Percentiles rank a stretch among this genome's conserved stretches.
Evolutionary conservation across 2,329 filamentous ascomycete genomes (phyloP).

Genomic region (Massarina eburnea): DNA sequence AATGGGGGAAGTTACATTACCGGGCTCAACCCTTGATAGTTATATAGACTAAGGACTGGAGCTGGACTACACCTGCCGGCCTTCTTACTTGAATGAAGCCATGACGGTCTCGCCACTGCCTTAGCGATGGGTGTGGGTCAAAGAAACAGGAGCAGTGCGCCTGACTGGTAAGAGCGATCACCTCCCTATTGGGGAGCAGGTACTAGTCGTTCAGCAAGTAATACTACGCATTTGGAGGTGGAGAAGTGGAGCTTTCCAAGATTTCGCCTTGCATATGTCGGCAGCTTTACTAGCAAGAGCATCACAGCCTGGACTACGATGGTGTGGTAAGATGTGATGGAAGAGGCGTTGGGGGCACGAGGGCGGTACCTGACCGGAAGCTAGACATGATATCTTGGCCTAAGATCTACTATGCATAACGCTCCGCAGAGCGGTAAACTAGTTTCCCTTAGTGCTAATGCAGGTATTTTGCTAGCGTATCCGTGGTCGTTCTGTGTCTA

Average conservation of each 20-base stretch:
- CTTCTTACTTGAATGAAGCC: not conserved
- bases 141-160: slow-evolving; percentile 9
- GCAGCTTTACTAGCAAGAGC: slow-evolving; percentile 7
- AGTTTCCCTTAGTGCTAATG: not conserved
- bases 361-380: not conserved
- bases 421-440: not conserved
- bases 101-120: not conserved
- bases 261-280: not conserved
- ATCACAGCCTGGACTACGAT: slow-evolving; percentile 2
- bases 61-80: too few species aligned
- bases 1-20: not conserved
- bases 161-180: slow-evolving; percentile 11
- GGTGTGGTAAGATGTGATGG: not conserved
- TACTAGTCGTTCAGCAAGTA: not conserved
- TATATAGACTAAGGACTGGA: not conserved
- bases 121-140: not conserved
- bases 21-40: not conserved
- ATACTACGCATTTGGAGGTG: not conserved
- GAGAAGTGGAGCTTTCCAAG: not conserved
- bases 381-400: not conserved
- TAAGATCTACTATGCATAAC: not conserved
- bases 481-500: not conserved
- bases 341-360: not conserved
- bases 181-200: slow-evolving; percentile 2
- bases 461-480: not conserved